Percentiles rank a stretch among this genome's conserved stretches.
These are phyloP conservation scores for Haematococcus sp. DNA, from an alignment of 139 green algal genomes.

Conservation along the genomic window DNA sequence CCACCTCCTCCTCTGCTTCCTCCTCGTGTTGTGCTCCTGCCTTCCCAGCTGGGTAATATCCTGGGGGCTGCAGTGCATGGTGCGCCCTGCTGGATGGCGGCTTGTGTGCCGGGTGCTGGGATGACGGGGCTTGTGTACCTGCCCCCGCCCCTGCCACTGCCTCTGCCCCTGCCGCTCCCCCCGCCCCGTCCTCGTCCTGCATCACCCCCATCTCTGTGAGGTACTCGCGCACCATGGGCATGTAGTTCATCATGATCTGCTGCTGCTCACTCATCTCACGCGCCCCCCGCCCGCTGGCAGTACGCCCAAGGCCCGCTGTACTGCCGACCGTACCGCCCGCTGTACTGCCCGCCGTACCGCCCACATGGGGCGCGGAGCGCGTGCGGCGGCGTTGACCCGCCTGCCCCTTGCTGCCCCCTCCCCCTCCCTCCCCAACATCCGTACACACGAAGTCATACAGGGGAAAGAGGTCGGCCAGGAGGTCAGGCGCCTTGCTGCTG, in stretches of 20 bases:
- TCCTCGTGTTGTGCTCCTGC: too few relatives aligned
- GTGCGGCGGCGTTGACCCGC: too few relatives aligned
- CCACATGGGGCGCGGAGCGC: too few relatives aligned
- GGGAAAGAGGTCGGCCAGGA: not conserved
- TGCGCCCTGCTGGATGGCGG: not conserved
- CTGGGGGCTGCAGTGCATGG: not conserved
- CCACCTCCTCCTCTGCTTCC: not conserved
- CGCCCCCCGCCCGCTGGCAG: not conserved
- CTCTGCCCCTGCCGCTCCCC: not conserved
- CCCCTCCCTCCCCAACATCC: slow-evolving; percentile 11
- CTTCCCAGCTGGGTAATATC: not conserved
- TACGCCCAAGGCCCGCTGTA: not conserved
- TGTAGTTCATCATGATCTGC: slow-evolving; percentile 22
- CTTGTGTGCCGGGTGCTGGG: too few relatives aligned
- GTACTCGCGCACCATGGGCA: slow-evolving; percentile 20
- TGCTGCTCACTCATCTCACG: too few relatives aligned
- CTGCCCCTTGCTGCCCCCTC: not conserved
- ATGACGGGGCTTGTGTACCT: too few relatives aligned
- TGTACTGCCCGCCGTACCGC: not conserved
- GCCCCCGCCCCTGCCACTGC: not conserved
- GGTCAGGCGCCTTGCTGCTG: not conserved
- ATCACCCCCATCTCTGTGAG: too few relatives aligned
- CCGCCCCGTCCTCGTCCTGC: not conserved
- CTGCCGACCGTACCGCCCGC: not conserved
- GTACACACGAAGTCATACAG: slow-evolving; percentile 17